Evolutionary conservation across 768 basidiomycete genomes (phyloP), one percentile per base, ranked within the genome.

Genomic region (Xanthoconium stramineum): DNA sequence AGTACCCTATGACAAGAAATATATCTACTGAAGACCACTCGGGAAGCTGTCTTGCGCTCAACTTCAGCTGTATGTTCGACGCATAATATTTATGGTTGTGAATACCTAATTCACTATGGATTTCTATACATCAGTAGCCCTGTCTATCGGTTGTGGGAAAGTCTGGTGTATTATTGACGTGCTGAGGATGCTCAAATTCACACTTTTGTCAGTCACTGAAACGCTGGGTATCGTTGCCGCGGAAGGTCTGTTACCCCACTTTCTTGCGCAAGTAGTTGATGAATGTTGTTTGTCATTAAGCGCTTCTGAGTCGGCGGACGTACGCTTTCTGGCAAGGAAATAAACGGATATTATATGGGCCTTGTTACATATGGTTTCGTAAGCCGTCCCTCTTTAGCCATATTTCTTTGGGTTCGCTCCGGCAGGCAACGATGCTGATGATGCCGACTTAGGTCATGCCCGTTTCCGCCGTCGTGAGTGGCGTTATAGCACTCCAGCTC

Each of bases 271-370:
- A 28, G 1, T 14, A n/a, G 17, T 12, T 5, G 2, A 20, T 40
- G 33, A 50, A 49, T n/a, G 6, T 38, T 6, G 10, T 39, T 24
- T 33, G 20, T 32, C 11, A 19, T n/a, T 19, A 40, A 67, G 65
- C 44, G 32, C 58, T 65, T 33, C 50, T 65, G 5, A 6, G 57
- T 44, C 19, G 66, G 20, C 61, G 58, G 50, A 66, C 64, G 11
- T 64, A 56, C 30, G 65, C 65, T 1, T 66, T 60, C 14, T 65
- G 64, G 64, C 40, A 57, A 29, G 38, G 58, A 9, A 28, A 60
- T 30, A 65, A 47, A 30, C 29, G 43, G 9, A 9, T 65, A 3
- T 43, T 55, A 32, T 60, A 47, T 24, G n/a, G 61, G 56, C 28
- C 62, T 67, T 19, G 9, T 47, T 10, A 4, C 28, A n/a, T 67